phyloP scores from a whole-genome alignment of 2,329 filamentous ascomycete genomes.

The Fusarium sp. region DNA sequence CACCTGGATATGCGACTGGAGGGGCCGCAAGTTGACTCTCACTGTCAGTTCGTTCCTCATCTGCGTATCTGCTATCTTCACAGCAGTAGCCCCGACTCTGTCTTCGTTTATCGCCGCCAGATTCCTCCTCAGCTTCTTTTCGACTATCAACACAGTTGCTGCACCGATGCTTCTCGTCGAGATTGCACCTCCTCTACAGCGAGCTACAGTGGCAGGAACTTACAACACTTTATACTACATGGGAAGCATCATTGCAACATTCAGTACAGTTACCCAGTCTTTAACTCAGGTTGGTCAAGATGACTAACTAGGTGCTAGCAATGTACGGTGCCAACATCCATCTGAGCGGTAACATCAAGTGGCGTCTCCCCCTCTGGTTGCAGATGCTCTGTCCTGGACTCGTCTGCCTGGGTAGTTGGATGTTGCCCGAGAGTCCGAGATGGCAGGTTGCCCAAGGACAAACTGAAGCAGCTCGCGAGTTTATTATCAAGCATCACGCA shows the following conservation, averaged over 20 bases:
- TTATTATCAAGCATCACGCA: neutral
- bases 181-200: neutral
- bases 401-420: neutral
- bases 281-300: accelerated
- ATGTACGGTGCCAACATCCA: neutral
- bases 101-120: neutral
- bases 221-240: neutral
- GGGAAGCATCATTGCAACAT: neutral
- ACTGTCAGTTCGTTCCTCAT: neutral
- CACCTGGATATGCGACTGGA: neutral
- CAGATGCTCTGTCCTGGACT: neutral
- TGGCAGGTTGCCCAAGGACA: neutral
- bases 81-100: neutral
- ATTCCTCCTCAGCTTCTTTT: neutral
- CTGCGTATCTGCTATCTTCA: neutral
- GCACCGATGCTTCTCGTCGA: neutral
- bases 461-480: neutral
- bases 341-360: neutral
- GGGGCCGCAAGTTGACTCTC: neutral
- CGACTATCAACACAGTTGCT: neutral
- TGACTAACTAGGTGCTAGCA: neutral
- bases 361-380: neutral
- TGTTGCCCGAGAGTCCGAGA: neutral
- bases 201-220: neutral
- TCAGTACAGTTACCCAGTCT: neutral